Percentiles rank a stretch among this genome's conserved stretches.
Evolutionary conservation across 495 filamentous ascomycete genomes (phyloP).

Genomic region (Penicillium soppii): DNA sequence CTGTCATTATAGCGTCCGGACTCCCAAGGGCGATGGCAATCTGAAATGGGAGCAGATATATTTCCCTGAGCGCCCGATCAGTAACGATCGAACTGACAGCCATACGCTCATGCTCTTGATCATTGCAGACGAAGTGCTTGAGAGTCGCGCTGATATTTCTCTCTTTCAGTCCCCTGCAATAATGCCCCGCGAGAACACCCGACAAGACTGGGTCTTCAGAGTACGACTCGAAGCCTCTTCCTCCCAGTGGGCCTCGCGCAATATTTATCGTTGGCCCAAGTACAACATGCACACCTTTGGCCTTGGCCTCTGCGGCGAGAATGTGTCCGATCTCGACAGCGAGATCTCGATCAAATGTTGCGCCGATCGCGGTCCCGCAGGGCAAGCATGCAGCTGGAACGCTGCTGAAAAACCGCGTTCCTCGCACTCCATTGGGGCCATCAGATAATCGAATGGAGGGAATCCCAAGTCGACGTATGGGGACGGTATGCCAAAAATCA

Average conservation of each 20-base stretch:
- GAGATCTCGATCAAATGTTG: slow-evolving; percentile 62
- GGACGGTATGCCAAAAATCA: slow-evolving; percentile 59
- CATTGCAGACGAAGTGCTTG: slow-evolving; percentile 75
- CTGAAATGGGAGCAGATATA: slow-evolving; percentile 75
- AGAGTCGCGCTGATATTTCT: slow-evolving; percentile 61
- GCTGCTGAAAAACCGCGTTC: slow-evolving; percentile 62
- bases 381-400: slow-evolving; percentile 60
- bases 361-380: slow-evolving; percentile 60
- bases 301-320: slow-evolving; percentile 58
- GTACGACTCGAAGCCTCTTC: slow-evolving; percentile 70
- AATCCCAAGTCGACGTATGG: slow-evolving; percentile 61
- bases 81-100: slow-evolving; percentile 60
- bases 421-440: slow-evolving; percentile 71
- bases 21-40: slow-evolving; percentile 58
- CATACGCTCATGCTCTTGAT: slow-evolving; percentile 65
- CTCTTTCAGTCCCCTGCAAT: slow-evolving; percentile 65
- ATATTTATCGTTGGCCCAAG: slow-evolving; percentile 74
- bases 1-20: slow-evolving; percentile 68
- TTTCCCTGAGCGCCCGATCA: slow-evolving; percentile 65
- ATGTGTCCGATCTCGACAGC: slow-evolving; percentile 51
- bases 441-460: slow-evolving; percentile 64
- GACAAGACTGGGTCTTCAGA: slow-evolving; percentile 70
- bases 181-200: slow-evolving; percentile 56
- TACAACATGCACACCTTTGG: slow-evolving; percentile 64
- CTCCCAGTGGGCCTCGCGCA: slow-evolving; percentile 66